A percentile compares a stretch with the other conserved stretches of the same genome.
Evolutionary conservation across 805 yeast genomes (phyloP).

Genomic region (Kluyveromyces siamensis): DNA sequence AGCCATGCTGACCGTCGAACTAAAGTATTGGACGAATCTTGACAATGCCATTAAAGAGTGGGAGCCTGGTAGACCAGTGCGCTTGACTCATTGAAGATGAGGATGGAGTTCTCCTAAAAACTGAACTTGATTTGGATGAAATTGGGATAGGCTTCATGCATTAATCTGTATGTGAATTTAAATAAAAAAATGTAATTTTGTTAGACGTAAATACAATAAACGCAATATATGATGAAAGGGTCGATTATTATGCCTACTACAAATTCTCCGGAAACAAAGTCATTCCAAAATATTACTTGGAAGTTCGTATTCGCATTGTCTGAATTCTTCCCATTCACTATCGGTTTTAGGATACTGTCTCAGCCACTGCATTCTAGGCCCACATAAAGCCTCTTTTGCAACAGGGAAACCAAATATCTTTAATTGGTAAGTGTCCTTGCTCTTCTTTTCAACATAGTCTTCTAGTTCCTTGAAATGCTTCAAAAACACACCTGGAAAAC

Average conservation of each 20-base stretch:
- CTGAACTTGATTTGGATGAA: neutral
- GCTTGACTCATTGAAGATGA: conserved; percentile 49
- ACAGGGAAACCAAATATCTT: conserved; percentile 83
- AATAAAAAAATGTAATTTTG: neutral
- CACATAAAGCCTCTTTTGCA: conserved; percentile 63
- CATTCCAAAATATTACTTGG: conserved; percentile 28
- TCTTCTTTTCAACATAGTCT: conserved; percentile 55
- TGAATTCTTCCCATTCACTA: conserved; percentile 53
- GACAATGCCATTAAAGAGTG: conserved; percentile 66
- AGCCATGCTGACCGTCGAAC: conserved; percentile 54
- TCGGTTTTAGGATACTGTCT: conserved; percentile 63
- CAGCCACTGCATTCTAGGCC: conserved; percentile 96
- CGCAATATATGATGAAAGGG: neutral
- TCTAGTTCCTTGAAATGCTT: conserved; percentile 89
- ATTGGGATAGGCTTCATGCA: neutral
- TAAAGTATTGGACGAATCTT: conserved; percentile 81
- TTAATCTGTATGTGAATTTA: neutral
- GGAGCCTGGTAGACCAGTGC: conserved; percentile 63
- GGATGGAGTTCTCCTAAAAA: neutral
- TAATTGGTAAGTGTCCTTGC: conserved; percentile 48
- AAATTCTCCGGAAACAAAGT: neutral
- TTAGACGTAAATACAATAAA: neutral
- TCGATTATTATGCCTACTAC: neutral
- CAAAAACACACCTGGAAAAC: conserved; percentile 87
- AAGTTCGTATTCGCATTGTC: conserved; percentile 52